Base-by-base conservation (phyloP, 2,329 filamentous ascomycete species). In the Lecanicillium sp. region DNA sequence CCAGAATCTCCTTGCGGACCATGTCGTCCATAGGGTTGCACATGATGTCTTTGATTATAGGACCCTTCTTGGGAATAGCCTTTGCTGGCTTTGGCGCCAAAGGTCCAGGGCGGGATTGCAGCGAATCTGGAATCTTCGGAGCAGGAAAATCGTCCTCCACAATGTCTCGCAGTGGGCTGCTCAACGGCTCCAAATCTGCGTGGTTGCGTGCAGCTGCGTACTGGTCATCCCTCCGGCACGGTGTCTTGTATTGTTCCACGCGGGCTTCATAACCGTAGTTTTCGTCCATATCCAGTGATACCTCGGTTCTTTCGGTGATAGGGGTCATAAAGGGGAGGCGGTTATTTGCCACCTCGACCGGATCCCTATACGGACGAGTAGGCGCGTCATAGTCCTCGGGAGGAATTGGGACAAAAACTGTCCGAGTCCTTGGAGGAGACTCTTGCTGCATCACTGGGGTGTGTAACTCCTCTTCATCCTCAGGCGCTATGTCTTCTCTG, bases 291-390 rank as follows among this genome's bases (percentile, higher is more conserved):
- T 82, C 82, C 5, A 97, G 65, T 1, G 89, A 96, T 10, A 81
- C 84, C 61, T 98, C 92, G 0, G 92, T 98, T 51, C 87, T 81
- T 60, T 98, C 92, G 2, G 92, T 90, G 48, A 98, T 98, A 2
- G 92, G 92, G 0, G 92, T 98, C 92, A 98, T 97, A 59, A 97
- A 98, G 3, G 90, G 92, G 9, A 97, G 70, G 39, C 89, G 82
- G 61, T 89, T 95, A 54, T 96, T 94, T 43, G 88, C 87, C 59
- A 82, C 72, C 57, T 88, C 75, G 27, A 67, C 74, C 54, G 87
- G 78, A 60, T 95, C 85, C 55, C 88, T 81, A 70, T 84, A 95
- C 42, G 86, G 84, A 34, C 81, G 75, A 41, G 75, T 83, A 14
- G 87, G 83, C 32, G 86, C 78, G 49, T 89, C 79, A 57, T 88